Base-by-base conservation (phyloP, 495 filamentous ascomycete genomes). In the Neohortaea acidophila region DNA sequence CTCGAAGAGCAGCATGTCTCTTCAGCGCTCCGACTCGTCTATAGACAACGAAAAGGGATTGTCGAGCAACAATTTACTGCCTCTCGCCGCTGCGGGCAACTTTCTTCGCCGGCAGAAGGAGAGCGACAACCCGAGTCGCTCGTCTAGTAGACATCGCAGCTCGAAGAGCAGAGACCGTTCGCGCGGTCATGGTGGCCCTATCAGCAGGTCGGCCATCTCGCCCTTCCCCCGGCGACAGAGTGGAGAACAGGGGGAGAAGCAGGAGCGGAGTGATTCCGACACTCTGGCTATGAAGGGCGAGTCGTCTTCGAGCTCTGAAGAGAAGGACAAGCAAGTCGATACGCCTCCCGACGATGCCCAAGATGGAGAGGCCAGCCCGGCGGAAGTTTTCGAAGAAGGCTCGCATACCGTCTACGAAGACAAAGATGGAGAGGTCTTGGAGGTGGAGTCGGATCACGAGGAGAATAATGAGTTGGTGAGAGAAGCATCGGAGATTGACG, bases 151-250 rank as follows among this genome's bases (percentile, higher is more conserved):
- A n/a, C 68, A 68, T 31, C 63, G 73, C 22, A 63, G 70, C 8
- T 63, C 75, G 12, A 67, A 77, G 40, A 77, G 67, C 39, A 80
- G 68, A 41, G 83, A 72, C 60, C 80, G 75, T 36, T 79, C 75
- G 1, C 75, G 71, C 47, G 78, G 81, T 18, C 77, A 80, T 4
- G 89, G 89, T 38, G 89, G 89, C 0, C 89, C 85, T 4, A 81
- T 97, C 42, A 81, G 70, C 40, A 75, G 92, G 56, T 92, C 87
- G 24, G 89, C 89, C 14, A 94, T 97, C 49, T 68, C 69, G 45
- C 89, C 89, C 28, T 67, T 72, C 35, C 67, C 72, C 32, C 66
- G 66, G 63, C 55, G 47, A 52, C 3, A 24, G 28, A 46, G 3
- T 12, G 20, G 5, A 54, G 50, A 15, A 43, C 38, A 10, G 26